Percentiles rank a stretch among this genome's conserved stretches.
These are phyloP conservation scores for Oryza meyeriana DNA, from an alignment of 176 grass and related monocot genomes.

Conservation along the genomic window DNA sequence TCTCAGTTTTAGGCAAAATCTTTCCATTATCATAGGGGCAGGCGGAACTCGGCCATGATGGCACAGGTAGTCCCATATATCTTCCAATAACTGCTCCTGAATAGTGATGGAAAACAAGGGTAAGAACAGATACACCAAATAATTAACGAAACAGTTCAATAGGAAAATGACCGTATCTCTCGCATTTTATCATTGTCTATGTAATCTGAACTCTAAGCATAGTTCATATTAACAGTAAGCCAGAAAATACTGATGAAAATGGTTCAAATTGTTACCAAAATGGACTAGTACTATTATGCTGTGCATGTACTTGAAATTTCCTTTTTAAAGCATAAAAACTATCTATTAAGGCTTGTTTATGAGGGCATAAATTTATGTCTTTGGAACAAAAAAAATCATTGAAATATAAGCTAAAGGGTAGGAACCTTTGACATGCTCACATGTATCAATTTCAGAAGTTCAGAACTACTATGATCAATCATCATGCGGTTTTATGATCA, in stretches of 20 bases:
- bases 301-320: not conserved
- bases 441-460: not conserved
- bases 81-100: constrained; percentile 65
- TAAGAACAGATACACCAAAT: constrained; percentile 24
- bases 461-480: not conserved
- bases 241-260: not conserved
- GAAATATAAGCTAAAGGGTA: not conserved
- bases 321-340: not conserved
- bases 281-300: not conserved
- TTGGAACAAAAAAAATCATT: not conserved
- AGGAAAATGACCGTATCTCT: not conserved
- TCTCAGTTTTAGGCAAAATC: constrained; percentile 78
- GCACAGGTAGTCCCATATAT: constrained; percentile 64
- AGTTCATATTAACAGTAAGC: not conserved
- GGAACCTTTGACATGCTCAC: not conserved
- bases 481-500: not conserved
- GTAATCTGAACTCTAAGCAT: not conserved
- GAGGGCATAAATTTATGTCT: not conserved
- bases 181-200: not conserved
- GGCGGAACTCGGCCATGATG: constrained; percentile 54
- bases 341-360: not conserved
- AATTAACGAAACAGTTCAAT: not conserved
- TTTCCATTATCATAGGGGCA: constrained; percentile 76
- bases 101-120: constrained; percentile 28
- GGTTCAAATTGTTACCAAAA: not conserved